Evolutionary conservation across 768 basidiomycete genomes (phyloP), one percentile per base, ranked within the genome.

Genomic region (Phanerodontia chrysosporium): DNA sequence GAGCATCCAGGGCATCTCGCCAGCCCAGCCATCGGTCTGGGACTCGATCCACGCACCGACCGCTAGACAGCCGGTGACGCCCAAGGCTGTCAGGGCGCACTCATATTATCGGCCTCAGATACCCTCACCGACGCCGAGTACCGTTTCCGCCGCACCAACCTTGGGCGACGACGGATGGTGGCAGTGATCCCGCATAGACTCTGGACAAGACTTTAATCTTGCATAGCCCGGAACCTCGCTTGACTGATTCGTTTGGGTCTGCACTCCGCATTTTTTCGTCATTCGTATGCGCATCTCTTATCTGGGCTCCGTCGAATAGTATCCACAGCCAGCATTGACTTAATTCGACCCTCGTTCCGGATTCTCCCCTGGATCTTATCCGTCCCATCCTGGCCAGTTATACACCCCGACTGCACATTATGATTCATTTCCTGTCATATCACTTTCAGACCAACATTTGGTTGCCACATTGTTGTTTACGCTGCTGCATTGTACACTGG

Each of bases 141-240:
- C 76, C 1, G 85, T 87, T n/a, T 90, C 89, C 22, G 76, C 82
- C 28, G 80, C 85, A 9, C 89, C 87, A 7, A 91, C 88, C 0
- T 76, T 83, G 58, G 83, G 83, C 44, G 78, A 84, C 1, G 86
- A 93, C 49, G 92, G 91, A 35, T 94, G 91, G 92, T 93, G 84
- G 82, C 74, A 76, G 65, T 90, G 76, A 49, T 52, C 48, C 27
- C 56, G 21, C 36, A 46, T 28, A 35, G 29, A 49, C 25, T 49
- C 32, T 30, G 22, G 28, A 27, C n/a, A 29, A 39, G 46, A 49
- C 56, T 18, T 22, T 39, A 18, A 48, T 48, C n/a, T 45, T 46
- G 44, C 28, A 55, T 32, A 45, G 29, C 39, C 42, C 36, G 30
- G 14, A 53, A 7, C 29, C 51, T 42, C 29, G 54, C 58, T 60